Percentiles rank a stretch among this genome's conserved stretches.
Evolutionary conservation across 495 filamentous ascomycete species (phyloP).

Genomic region (Podospora pseudoanserina): DNA sequence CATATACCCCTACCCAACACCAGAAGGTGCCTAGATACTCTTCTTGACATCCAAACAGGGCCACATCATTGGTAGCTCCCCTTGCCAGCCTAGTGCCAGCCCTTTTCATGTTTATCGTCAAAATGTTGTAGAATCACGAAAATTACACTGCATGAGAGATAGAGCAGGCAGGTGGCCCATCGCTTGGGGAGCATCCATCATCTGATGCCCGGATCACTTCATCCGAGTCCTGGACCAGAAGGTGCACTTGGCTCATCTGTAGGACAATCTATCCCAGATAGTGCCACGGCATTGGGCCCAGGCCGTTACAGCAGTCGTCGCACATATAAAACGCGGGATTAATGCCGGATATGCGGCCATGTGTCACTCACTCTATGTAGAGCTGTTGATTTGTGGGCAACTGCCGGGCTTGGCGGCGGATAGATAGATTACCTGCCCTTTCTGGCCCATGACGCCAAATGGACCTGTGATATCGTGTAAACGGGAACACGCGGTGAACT

Average conservation of each 20-base stretch:
- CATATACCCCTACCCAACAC: no score
- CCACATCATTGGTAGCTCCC: no score
- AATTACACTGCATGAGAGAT: background rate
- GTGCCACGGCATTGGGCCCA: background rate
- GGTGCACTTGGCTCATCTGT: background rate
- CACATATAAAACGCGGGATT: conserved; percentile 5
- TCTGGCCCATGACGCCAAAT: conserved; percentile 6
- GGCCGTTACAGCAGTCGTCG: background rate
- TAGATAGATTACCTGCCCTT: conserved; percentile 9
- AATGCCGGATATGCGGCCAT: background rate
- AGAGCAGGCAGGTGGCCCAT: background rate
- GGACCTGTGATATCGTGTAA: conserved; percentile 4
- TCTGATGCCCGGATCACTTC: background rate
- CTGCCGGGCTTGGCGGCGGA: conserved; percentile 9
- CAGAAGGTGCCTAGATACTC: no score
- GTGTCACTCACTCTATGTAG: background rate
- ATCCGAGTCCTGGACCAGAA: background rate
- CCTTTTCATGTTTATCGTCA: background rate
- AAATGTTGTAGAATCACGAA: background rate
- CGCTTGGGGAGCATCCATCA: no score
- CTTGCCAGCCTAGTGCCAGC: no score
- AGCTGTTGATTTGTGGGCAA: conserved; percentile 8
- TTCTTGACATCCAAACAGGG: no score
- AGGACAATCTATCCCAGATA: background rate
- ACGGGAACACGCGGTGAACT: background rate